These are phyloP conservation scores for Dictyostelium purpureum DNA, from an alignment of 78 protist genomes.

Conservation along the genomic window DNA sequence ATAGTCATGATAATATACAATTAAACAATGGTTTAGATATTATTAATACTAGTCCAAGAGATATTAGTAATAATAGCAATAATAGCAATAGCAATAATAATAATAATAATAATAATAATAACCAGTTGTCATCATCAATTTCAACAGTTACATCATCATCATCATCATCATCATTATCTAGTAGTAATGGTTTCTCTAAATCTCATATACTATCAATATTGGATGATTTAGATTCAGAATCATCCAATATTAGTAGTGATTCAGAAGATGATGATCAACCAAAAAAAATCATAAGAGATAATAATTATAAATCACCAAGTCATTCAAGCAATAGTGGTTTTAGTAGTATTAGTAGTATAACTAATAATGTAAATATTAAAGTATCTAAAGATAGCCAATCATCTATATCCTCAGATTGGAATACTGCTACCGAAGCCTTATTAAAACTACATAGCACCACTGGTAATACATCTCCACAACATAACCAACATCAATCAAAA, in stretches of 20 bases:
- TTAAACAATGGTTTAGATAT: not conserved
- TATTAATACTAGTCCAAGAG: not conserved
- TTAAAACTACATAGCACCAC: not conserved
- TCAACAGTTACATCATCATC: not conserved
- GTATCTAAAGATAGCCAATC: not conserved
- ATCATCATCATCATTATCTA: not conserved
- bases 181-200: not conserved
- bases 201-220: slow-evolving; percentile 10
- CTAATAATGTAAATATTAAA: slow-evolving; percentile 1
- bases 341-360: not conserved
- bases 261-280: slow-evolving; percentile 5
- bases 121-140: not conserved
- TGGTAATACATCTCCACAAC: not conserved
- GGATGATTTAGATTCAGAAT: slow-evolving; percentile 37
- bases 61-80: not conserved
- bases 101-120: not conserved
- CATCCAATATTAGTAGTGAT: slow-evolving; percentile 15
- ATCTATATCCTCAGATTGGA: slow-evolving; percentile 43
- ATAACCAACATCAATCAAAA: not conserved
- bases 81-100: not conserved
- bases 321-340: not conserved
- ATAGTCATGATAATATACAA: too few species aligned
- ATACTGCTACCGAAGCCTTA: slow-evolving; percentile 54
- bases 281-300: not conserved
- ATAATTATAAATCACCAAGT: not conserved